Percentiles rank a stretch among this genome's conserved stretches.
Conservation (phyloP, 306 rosid genomes). For the Quercus glauca region DNA sequence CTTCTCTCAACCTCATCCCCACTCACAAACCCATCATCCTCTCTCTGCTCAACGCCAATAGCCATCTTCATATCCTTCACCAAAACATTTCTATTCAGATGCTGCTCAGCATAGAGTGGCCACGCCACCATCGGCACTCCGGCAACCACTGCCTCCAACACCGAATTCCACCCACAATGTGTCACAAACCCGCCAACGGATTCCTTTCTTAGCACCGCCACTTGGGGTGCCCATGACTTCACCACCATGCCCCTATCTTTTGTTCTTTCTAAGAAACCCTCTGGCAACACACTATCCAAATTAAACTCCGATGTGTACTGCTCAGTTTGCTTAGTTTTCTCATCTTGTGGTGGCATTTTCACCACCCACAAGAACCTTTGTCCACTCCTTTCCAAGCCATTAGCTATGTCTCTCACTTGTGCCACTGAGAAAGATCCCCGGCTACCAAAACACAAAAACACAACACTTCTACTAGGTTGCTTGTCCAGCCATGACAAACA, state of each 20-base stretch:
- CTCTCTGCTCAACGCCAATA: conserved; percentile 25
- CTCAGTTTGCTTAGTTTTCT: not conserved
- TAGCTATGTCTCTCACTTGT: conserved; percentile 23
- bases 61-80: conserved; percentile 34
- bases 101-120: conserved; percentile 46
- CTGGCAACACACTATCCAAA: conserved; percentile 11
- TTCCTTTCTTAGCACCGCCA: conserved; percentile 24
- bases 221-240: conserved; percentile 41
- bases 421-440: conserved; percentile 6
- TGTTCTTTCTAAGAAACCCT: conserved; percentile 36
- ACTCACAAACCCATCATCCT: conserved; percentile 32
- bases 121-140: conserved; percentile 41
- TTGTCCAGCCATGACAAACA: conserved; percentile 24
- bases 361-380: conserved; percentile 24
- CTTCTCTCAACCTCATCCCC: conserved; percentile 26
- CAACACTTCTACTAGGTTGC: conserved; percentile 23
- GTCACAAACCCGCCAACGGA: conserved; percentile 41
- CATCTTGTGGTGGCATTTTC: conserved; percentile 10
- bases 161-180: conserved; percentile 44
- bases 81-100: conserved; percentile 28
- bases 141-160: conserved; percentile 30
- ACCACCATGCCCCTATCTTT: conserved; percentile 35
- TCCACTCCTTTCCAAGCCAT: conserved; percentile 26
- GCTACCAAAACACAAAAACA: conserved; percentile 30
- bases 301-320: not conserved